Evolutionary conservation across 306 rosid genomes (phyloP), one percentile per base, ranked within the genome.

Genomic region (Myrica gale): DNA sequence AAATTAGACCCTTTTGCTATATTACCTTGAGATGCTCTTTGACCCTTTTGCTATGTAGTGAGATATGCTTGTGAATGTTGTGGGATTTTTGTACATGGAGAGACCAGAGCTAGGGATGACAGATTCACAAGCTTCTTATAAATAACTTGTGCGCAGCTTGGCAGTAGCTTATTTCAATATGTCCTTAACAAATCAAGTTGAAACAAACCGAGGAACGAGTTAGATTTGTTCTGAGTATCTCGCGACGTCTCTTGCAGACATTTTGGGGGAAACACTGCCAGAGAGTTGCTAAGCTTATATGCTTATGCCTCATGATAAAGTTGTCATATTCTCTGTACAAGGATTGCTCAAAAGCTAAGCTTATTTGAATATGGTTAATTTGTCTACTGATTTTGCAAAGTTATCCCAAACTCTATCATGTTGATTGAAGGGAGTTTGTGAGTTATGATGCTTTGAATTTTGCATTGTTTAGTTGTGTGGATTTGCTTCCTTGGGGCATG

Each of bases 311-410:
- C 26, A 23, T 23, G 26, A 23, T 23, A 1, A 23, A 23, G 7
- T 60, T 60, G 43, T 26, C n/a, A 32, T 26, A 5, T 60, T 23
- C 23, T 60, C 43, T 60, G 11, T 65, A 39, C 69, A 41, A 41
- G 48, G 48, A 65, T 42, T 65, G 69, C 69, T 37, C 6, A 15
- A 16, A 39, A 63, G 69, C 46, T 39, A 65, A 65, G n/a, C n/a
- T n/a, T n/a, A n/a, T n/a, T n/a, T n/a, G n/a, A 32, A 56, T 21
- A 56, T 20, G 62, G 26, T 56, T 56, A 56, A 7, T 7, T 13
- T 17, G 26, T 23, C 26, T 23, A 23, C 23, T 41, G 11, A 6
- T 7, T 21, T 16, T 65, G 0, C 26, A 23, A 23, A 23, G 26
- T 23, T 23, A 23, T 23, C 26, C 26, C 26, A 23, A 23, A 23